Conservation (phyloP, 768 basidiomycete genomes). For the Roridomyces roridus region DNA sequence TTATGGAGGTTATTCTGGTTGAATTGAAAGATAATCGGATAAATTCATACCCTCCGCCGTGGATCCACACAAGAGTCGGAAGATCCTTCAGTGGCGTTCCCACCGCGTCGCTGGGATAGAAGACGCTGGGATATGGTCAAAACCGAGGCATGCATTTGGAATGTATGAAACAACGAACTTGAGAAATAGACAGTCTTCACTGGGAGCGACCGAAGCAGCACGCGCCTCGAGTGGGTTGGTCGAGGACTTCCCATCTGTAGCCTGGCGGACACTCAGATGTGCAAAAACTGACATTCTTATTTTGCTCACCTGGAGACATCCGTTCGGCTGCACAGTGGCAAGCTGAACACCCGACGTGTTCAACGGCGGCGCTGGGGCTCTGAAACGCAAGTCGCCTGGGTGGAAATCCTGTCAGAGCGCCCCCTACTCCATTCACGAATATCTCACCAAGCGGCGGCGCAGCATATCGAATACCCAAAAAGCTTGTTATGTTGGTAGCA, state of each 20-base stretch:
- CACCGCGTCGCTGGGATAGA: constrained; percentile 37
- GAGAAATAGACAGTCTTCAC: constrained; percentile 17
- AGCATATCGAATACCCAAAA: constrained; percentile 40
- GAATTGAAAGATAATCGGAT: background rate
- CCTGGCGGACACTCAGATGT: background rate
- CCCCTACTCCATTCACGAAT: background rate
- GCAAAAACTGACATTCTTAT: constrained; percentile 15
- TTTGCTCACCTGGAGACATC: constrained; percentile 26
- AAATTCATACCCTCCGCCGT: constrained; percentile 36
- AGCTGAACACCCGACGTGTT: constrained; percentile 16
- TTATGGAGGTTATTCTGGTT: too few relatives aligned
- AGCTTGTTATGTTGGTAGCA: constrained; percentile 27
- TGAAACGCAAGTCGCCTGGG: constrained; percentile 21
- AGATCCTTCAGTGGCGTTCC: constrained; percentile 28
- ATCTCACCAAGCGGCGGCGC: constrained; percentile 33
- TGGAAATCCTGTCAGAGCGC: background rate
- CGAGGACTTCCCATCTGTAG: constrained; percentile 16
- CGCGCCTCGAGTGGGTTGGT: constrained; percentile 23
- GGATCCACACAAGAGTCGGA: constrained; percentile 52
- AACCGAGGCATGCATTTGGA: background rate
- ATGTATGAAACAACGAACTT: background rate
- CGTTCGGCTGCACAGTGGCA: constrained; percentile 19
- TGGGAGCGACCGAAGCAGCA: background rate
- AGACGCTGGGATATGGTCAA: constrained; percentile 33
- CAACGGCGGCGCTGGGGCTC: constrained; percentile 20